Percentiles rank a stretch among this genome's conserved stretches.
phyloP scores from a whole-genome alignment of 2,329 filamentous ascomycete species.

The Xylariaceae sp. region DNA sequence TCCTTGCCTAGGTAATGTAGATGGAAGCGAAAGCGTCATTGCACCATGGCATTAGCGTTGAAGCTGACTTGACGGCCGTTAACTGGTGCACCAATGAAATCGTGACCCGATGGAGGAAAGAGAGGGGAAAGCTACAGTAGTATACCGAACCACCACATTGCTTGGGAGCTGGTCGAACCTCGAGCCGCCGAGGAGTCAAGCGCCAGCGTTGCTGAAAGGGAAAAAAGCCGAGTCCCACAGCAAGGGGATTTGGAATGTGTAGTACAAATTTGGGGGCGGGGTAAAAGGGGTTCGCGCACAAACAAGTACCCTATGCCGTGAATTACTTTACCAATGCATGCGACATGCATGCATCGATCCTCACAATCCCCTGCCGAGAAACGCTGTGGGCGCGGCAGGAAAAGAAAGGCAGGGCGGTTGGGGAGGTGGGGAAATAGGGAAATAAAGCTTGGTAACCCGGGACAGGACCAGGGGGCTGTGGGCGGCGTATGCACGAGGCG shows the following conservation, averaged over 20 bases:
- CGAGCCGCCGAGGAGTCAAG: background rate
- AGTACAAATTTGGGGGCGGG: background rate
- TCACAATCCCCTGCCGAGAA: conserved; percentile 20
- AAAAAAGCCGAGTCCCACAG: background rate
- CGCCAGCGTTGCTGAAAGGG: background rate
- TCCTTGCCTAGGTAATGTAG: background rate
- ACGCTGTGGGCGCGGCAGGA: conserved; percentile 1
- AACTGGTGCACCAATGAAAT: background rate
- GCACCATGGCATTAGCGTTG: conserved; percentile 2
- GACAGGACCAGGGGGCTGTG: background rate
- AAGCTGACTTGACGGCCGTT: background rate
- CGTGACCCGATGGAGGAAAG: background rate
- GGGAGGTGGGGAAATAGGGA: background rate
- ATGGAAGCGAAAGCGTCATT: background rate
- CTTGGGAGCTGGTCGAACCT: background rate
- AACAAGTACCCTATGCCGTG: background rate
- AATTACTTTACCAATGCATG: conserved; percentile 16
- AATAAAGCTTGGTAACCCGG: background rate
- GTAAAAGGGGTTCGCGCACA: background rate
- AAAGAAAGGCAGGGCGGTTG: conserved; percentile 7
- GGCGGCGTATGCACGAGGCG: background rate
- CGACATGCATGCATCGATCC: conserved; percentile 13
- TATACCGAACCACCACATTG: background rate
- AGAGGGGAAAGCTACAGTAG: background rate
- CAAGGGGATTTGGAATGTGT: background rate